Evolutionary conservation across 257 asterid genomes (phyloP).

Genomic region (Solanum sejunctum): DNA sequence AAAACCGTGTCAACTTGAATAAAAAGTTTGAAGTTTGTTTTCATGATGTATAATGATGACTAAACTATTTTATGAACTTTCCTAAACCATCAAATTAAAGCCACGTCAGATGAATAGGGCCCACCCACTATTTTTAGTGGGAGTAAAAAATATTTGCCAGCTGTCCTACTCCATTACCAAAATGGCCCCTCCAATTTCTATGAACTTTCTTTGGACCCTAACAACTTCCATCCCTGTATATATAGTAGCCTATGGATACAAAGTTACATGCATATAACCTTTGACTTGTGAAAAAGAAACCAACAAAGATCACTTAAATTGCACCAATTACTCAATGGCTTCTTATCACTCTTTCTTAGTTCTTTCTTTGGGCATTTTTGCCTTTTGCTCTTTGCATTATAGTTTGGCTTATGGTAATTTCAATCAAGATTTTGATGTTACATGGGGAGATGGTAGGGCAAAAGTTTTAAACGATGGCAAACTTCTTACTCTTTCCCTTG

Average conservation of each 20-base stretch:
- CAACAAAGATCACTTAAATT: background rate
- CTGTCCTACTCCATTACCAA: constrained; percentile 1
- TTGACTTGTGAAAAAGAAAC: background rate
- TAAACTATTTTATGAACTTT: background rate
- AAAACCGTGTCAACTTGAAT: constrained; percentile 10
- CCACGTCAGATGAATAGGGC: background rate
- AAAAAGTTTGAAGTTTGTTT: background rate
- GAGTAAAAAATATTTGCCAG: constrained; percentile 1
- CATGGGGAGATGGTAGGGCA: constrained; percentile 61
- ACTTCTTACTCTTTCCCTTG: constrained; percentile 57
- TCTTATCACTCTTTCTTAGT: background rate
- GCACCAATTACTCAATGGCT: background rate
- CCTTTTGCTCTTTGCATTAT: background rate
- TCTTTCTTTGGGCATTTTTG: background rate
- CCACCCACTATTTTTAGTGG: constrained; percentile 1
- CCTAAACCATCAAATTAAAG: background rate
- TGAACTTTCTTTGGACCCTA: background rate
- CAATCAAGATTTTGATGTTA: constrained; percentile 28
- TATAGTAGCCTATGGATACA: background rate
- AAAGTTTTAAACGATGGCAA: constrained; percentile 42
- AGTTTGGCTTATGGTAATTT: constrained; percentile 23
- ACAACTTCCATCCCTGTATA: background rate
- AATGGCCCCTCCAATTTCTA: background rate
- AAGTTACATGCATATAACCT: background rate
- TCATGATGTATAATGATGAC: background rate